A percentile compares a stretch with the other conserved stretches of the same genome.
These are phyloP conservation scores for Euphorbia lathyris DNA, from an alignment of 345 rosid species.

Conservation along the genomic window DNA sequence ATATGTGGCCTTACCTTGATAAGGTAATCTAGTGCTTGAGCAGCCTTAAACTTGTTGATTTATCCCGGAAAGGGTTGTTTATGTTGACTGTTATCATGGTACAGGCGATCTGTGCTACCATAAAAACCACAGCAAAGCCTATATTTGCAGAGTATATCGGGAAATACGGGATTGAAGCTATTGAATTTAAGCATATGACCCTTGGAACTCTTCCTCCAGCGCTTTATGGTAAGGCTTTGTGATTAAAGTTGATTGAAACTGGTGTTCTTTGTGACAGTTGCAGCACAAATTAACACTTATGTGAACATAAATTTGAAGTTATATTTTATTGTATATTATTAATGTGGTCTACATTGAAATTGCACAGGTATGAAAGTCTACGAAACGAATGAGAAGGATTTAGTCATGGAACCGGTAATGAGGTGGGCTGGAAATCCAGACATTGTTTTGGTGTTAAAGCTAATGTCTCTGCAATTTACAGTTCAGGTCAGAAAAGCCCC, in stretches of 20 bases:
- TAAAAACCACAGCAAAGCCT: slow-evolving; percentile 45
- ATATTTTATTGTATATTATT: not conserved
- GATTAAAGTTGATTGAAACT: not conserved
- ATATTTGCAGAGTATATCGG: slow-evolving; percentile 62
- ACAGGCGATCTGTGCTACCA: slow-evolving; percentile 56
- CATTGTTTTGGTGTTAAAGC: slow-evolving; percentile 54
- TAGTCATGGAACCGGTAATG: slow-evolving; percentile 65
- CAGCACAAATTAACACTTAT: not conserved
- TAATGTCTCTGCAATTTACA: slow-evolving; percentile 42
- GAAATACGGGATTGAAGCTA: slow-evolving; percentile 41
- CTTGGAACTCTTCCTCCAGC: slow-evolving; percentile 69
- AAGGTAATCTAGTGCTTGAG: slow-evolving; percentile 41
- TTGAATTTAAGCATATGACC: slow-evolving; percentile 49
- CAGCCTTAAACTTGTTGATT: slow-evolving; percentile 3
- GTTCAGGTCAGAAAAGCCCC: slow-evolving; percentile 52
- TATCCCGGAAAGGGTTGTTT: not conserved
- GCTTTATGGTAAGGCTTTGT: slow-evolving; percentile 46
- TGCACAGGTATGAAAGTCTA: slow-evolving; percentile 58
- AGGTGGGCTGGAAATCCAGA: slow-evolving; percentile 85
- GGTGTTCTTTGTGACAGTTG: not conserved
- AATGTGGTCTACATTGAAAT: not conserved
- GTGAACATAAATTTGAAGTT: too few species aligned
- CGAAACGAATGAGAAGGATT: slow-evolving; percentile 68
- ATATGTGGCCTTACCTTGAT: slow-evolving; percentile 77
- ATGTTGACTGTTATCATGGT: slow-evolving; percentile 5